Evolutionary conservation across 805 yeast genomes (phyloP).

Genomic region (Lachancea meyersii): DNA sequence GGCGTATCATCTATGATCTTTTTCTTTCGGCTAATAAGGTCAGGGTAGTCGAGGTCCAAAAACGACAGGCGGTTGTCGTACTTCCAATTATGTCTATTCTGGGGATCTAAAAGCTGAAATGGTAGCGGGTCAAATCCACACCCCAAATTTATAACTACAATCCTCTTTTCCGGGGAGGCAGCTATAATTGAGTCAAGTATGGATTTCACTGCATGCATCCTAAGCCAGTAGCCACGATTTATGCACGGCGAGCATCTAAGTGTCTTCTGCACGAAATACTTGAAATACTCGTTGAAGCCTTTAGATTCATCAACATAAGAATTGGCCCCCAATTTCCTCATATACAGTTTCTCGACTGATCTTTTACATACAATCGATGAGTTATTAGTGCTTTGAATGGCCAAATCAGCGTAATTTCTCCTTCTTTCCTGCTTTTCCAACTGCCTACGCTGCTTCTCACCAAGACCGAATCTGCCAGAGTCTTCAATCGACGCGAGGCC

Average conservation of each 20-base stretch:
- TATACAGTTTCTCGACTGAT: constrained; percentile 64
- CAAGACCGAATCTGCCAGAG: too few species aligned
- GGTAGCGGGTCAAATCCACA: constrained; percentile 71
- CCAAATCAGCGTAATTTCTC: constrained; percentile 50
- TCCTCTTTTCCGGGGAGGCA: constrained; percentile 23
- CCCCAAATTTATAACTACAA: constrained; percentile 60
- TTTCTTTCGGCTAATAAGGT: constrained; percentile 51
- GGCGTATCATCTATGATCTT: constrained; percentile 43
- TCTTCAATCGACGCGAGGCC: too few species aligned
- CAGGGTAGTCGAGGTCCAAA: constrained; percentile 72
- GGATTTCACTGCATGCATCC: constrained; percentile 63
- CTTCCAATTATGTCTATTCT: constrained; percentile 24
- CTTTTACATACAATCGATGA: constrained; percentile 79
- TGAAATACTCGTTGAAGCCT: constrained; percentile 47
- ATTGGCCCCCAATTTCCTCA: constrained; percentile 21
- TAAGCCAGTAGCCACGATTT: constrained; percentile 76
- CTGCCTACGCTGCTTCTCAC: constrained; percentile 18
- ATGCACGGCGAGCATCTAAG: constrained; percentile 73
- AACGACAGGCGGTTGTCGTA: constrained; percentile 39
- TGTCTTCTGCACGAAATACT: constrained; percentile 51
- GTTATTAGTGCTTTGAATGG: constrained; percentile 79
- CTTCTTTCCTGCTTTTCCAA: constrained; percentile 41
- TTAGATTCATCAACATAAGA: constrained; percentile 8
- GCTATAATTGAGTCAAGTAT: constrained; percentile 45
- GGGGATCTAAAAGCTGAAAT: constrained; percentile 41